Evolutionary conservation across 2,329 filamentous ascomycete species (phyloP), one percentile per base, ranked within the genome.

Genomic region (Penicillium brasilianum): DNA sequence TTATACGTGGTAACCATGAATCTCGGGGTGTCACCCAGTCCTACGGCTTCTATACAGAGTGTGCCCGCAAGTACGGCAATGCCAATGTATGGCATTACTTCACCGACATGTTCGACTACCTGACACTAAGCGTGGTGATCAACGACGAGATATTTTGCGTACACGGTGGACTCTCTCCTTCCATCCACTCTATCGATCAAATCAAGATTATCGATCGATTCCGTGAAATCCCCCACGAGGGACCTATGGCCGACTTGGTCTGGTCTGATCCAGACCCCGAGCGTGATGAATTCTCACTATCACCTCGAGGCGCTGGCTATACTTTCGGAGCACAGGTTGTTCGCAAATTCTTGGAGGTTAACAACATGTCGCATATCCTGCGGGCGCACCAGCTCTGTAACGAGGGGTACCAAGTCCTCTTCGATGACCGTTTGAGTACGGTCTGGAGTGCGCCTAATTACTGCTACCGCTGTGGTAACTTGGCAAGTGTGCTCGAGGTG

Each of bases 171-270:
- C 85, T 95, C 20, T 93, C 90, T 0, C 91, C 91, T 1, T 93
- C 90, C 32, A 98, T 99, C 75, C 95, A 99, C 79, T 96, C 92
- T 48, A 97, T 99, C 75, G 95, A 99, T 77, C 95, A 99, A 80
- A 98, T 99, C 80, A 98, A 99, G 79, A 96, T 99, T 77, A 98
- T 99, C 76, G 95, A 99, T 80, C 92, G 95, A 49, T 99, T 98
- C 83, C 89, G 95, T 69, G 95, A 99, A 76, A 99, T 99, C 62
- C 95, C 95, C 5, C 95, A 99, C 80, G 95, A 99, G 79, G 95
- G 95, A 0, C 95, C 95, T 36, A 99, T 99, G 95, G 95, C 95
- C n/a, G 95, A 99, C 77, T 83, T 99, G 5, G 95, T 99, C 34
- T 99, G 95, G 95, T 97, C 93, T 20, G 95, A 99, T 76, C 95